Conservation (phyloP, 1,284 basidiomycete species). For the Agaricales sp. region DNA sequence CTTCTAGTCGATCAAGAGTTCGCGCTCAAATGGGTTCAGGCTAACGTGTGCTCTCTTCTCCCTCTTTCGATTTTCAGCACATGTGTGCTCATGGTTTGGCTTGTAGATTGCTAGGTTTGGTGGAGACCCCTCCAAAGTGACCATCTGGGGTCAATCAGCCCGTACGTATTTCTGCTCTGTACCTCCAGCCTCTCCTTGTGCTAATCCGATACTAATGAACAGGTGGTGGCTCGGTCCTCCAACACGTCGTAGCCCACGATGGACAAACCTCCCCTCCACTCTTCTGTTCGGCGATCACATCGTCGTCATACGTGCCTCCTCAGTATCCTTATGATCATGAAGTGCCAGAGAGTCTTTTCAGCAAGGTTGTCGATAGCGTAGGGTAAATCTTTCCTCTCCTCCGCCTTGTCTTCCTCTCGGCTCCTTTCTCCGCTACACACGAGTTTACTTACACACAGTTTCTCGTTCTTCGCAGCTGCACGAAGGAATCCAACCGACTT, state of each 20-base stretch:
- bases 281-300: slow-evolving; percentile 17
- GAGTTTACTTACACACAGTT: neutral
- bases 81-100: too few relatives aligned
- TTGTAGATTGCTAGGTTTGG: slow-evolving; percentile 17
- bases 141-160: slow-evolving; percentile 24
- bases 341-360: slow-evolving; percentile 17
- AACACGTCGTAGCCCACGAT: slow-evolving; percentile 8
- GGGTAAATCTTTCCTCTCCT: slow-evolving; percentile 15
- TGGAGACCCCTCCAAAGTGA: slow-evolving; percentile 21
- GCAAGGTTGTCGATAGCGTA: slow-evolving; percentile 11
- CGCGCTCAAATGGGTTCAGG: slow-evolving; percentile 21
- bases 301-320: slow-evolving; percentile 19
- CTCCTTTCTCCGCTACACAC: neutral
- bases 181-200: neutral
- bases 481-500: slow-evolving; percentile 6
- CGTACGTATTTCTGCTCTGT: slow-evolving; percentile 8
- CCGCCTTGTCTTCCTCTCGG: neutral
- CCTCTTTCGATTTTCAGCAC: neutral
- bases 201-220: too few relatives aligned
- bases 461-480: slow-evolving; percentile 7
- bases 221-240: slow-evolving; percentile 13
- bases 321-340: slow-evolving; percentile 19
- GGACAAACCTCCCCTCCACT: slow-evolving; percentile 8
- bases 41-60: slow-evolving; percentile 14
- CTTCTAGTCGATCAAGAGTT: slow-evolving; percentile 21